Base-by-base conservation (phyloP, 345 rosid genomes). In the Sisymbrium altissimum region DNA sequence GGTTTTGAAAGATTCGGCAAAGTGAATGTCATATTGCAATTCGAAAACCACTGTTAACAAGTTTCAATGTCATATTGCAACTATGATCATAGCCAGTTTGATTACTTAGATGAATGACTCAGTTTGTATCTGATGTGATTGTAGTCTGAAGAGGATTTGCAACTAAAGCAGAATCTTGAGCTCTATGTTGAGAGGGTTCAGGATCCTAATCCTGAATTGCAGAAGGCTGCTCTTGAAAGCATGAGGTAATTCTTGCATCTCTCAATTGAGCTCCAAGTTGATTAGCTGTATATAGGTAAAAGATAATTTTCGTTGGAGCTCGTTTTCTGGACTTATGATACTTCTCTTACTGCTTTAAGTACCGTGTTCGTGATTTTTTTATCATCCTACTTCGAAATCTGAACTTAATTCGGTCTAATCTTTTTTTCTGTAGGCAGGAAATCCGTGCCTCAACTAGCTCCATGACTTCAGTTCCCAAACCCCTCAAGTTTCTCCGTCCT, bases 401-500 rank as follows among this genome's bases (percentile, higher is more conserved):
- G 59, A 56, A 46, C 48, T 58, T 72, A 71, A 48, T 8, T 7
- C 40, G 40, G 49, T 23, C 15, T 62, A 25, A 40, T 46, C 5
- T 33, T 50, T 15, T 27, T 72, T 35, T 50, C 30, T 76, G 55
- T 71, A 95, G 99, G 87, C 94, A 90, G 72, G 99, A 92, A 78
- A 92, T 95, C 27, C 87, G 97, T 19, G 86, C 89, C 25, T 80
- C 99, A 60, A 95, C 98, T 4, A 92, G 98, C 81, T 95, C 99
- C 27, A 92, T 95, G 99, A 95, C 99, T 19, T 92, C 98, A 29
- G 98, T 92, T 77, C 99, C 98, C 18, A 95, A 95, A 83, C 98
- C 97, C 8, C 85, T 95, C 70, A 95, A 92, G 84, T 95, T 95
- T 84, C 98, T 95, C 44, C 91, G 98, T 19, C 97, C 97, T 36